Evolutionary conservation across 1,284 basidiomycete genomes (phyloP).

Genomic region (Ganoderma boninense): DNA sequence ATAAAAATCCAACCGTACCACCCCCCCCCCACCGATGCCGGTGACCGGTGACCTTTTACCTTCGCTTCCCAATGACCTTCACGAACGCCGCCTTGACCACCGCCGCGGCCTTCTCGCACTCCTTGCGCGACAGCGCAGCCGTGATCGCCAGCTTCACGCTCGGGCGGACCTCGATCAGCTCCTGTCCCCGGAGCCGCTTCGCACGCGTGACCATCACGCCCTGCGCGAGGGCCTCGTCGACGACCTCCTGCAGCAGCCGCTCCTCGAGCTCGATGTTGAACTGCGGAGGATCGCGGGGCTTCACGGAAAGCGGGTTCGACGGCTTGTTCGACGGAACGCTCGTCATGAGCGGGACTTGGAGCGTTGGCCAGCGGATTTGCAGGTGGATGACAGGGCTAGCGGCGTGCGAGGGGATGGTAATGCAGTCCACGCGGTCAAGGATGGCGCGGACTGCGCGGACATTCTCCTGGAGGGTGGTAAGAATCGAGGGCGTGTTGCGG

Average conservation of each 20-base stretch:
- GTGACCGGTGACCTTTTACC: constrained; percentile 36
- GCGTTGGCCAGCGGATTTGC: constrained; percentile 56
- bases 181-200: constrained; percentile 84
- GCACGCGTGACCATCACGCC: constrained; percentile 87
- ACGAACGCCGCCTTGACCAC: constrained; percentile 79
- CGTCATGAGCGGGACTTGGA: constrained; percentile 45
- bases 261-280: constrained; percentile 81
- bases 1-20: background rate
- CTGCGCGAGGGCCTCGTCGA: constrained; percentile 81
- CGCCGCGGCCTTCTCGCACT: constrained; percentile 88
- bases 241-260: constrained; percentile 83
- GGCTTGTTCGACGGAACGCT: constrained; percentile 44
- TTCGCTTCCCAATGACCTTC: constrained; percentile 69
- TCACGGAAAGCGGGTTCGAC: constrained; percentile 54
- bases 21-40: background rate
- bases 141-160: constrained; percentile 87
- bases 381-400: constrained; percentile 92
- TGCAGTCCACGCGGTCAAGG: constrained; percentile 83
- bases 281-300: constrained; percentile 52
- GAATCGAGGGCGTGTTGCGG: constrained; percentile 76
- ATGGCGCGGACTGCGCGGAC: constrained; percentile 77
- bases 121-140: constrained; percentile 85
- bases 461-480: constrained; percentile 85
- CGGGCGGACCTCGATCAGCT: constrained; percentile 85
- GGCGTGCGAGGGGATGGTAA: constrained; percentile 86